Evolutionary conservation across 352 stramenopile species (phyloP).

Genomic region (Aphanomyces euteiches): DNA sequence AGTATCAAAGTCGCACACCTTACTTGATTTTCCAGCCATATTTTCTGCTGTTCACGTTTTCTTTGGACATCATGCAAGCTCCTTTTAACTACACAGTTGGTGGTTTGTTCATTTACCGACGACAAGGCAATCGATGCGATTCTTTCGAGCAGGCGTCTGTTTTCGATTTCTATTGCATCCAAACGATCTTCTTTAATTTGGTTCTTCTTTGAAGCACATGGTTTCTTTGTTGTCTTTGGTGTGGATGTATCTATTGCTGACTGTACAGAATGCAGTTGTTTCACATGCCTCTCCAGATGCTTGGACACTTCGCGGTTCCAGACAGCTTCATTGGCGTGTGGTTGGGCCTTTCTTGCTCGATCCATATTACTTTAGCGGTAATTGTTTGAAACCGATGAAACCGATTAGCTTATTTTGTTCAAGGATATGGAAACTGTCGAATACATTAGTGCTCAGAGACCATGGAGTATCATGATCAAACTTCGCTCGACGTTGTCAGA

Average conservation of each 20-base stretch:
- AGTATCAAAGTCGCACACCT: background rate
- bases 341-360: constrained; percentile 59
- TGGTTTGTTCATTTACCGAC: constrained; percentile 5
- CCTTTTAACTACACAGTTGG: constrained; percentile 6
- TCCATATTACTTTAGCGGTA: constrained; percentile 47
- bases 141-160: constrained; percentile 35
- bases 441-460: background rate
- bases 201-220: constrained; percentile 29
- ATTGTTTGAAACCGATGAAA: background rate
- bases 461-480: background rate
- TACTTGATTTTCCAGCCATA: constrained; percentile 72
- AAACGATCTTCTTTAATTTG: constrained; percentile 33
- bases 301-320: constrained; percentile 69
- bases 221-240: constrained; percentile 40
- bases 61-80: constrained; percentile 52
- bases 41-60: constrained; percentile 63
- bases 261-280: constrained; percentile 62
- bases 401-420: background rate
- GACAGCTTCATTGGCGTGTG: constrained; percentile 71
- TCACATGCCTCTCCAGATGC: constrained; percentile 65
- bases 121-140: constrained; percentile 30
- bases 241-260: constrained; percentile 68
- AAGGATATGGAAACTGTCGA: background rate
- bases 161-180: constrained; percentile 34
- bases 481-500: background rate